Conservation (phyloP, 371 early-diverging fungal genomes). For the Gilbertella persicaria region DNA sequence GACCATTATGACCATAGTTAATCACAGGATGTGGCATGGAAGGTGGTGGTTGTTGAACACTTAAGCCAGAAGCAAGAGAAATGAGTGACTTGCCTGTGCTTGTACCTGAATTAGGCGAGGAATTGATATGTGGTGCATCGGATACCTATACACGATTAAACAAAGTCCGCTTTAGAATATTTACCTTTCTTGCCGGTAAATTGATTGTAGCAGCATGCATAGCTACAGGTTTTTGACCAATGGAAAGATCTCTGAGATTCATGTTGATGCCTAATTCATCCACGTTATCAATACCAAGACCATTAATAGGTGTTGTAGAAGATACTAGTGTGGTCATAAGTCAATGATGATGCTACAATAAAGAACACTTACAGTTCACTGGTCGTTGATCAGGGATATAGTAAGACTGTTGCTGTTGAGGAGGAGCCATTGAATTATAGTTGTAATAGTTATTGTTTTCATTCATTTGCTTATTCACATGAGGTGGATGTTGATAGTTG, state of each 20-base stretch:
- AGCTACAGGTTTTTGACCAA: conserved; percentile 34
- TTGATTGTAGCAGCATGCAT: conserved; percentile 17
- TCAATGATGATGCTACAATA: neutral
- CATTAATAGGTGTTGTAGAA: conserved; percentile 12
- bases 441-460: neutral
- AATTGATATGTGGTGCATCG: conserved; percentile 30
- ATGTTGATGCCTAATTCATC: conserved; percentile 36
- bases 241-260: conserved; percentile 33
- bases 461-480: conserved; percentile 6
- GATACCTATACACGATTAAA: neutral
- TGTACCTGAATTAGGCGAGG: conserved; percentile 37
- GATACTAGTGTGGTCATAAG: neutral
- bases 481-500: conserved; percentile 3
- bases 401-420: conserved; percentile 1
- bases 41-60: conserved; percentile 31
- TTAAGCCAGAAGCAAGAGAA: conserved; percentile 41
- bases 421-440: neutral
- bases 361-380: conserved; percentile 6
- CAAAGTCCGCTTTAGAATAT: neutral
- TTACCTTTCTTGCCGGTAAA: conserved; percentile 33
- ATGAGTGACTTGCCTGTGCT: conserved; percentile 37
- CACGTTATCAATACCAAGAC: conserved; percentile 40
- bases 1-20: conserved; percentile 11
- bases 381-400: conserved; percentile 8
- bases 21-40: conserved; percentile 2